phyloP scores from a whole-genome alignment of 108 stramenopile genomes.

The Parietichytrium sp. region DNA sequence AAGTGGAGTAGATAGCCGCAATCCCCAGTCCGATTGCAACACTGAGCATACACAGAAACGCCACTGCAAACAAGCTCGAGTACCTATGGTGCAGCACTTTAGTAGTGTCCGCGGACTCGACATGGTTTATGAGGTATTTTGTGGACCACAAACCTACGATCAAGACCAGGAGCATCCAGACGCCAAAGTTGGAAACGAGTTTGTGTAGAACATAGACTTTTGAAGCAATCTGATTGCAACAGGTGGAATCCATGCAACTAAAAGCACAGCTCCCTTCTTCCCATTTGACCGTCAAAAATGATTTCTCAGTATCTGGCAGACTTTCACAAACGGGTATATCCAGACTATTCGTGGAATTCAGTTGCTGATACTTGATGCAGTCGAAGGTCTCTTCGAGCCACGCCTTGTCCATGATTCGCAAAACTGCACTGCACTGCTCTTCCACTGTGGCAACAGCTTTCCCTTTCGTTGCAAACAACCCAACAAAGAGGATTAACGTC shows the following conservation, averaged over 20 bases:
- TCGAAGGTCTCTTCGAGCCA: not conserved
- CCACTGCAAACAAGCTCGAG: too few species aligned
- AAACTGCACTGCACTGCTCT: not conserved
- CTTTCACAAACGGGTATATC: not conserved
- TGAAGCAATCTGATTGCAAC: not conserved
- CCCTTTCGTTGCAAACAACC: not conserved
- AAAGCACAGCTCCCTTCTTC: not conserved
- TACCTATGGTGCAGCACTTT: conserved; percentile 5
- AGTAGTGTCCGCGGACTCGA: not conserved
- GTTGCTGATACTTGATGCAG: not conserved
- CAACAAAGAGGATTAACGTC: not conserved
- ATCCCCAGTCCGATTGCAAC: too few species aligned
- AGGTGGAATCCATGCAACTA: not conserved
- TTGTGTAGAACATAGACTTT: not conserved
- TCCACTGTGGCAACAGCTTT: not conserved
- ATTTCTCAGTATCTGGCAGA: not conserved
- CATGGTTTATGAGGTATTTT: not conserved
- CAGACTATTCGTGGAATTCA: not conserved
- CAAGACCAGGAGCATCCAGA: not conserved
- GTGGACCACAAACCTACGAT: not conserved
- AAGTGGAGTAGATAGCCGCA: too few species aligned
- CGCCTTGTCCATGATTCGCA: not conserved
- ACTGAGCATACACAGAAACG: too few species aligned
- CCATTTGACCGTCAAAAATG: not conserved
- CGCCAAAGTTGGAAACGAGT: not conserved